Evolutionary conservation across 108 stramenopile genomes (phyloP).

Genomic region (Seminavis robusta): DNA sequence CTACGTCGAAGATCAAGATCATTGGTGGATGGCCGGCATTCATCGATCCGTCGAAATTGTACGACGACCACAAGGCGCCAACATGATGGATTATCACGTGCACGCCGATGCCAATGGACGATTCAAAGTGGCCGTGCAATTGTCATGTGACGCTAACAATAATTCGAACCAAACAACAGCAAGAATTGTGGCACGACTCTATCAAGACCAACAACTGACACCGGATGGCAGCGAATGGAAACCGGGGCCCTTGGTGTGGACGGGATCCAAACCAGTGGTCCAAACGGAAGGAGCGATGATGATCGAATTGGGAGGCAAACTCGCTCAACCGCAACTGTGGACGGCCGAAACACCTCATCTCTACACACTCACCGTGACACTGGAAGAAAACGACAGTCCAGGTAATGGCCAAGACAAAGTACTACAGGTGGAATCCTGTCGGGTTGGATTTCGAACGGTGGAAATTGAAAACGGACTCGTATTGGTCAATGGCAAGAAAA

Average conservation of each 20-base stretch:
- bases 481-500: constrained; percentile 40
- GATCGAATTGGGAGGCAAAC: too few relatives aligned
- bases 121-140: neutral
- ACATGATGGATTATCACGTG: constrained; percentile 73
- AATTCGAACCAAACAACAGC: constrained; percentile 15
- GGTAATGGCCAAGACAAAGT: neutral
- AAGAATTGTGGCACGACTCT: constrained; percentile 24
- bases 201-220: constrained; percentile 48
- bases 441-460: constrained; percentile 81
- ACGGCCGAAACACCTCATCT: constrained; percentile 77
- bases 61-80: constrained; percentile 39
- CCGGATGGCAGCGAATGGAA: constrained; percentile 31
- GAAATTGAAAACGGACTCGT: constrained; percentile 45
- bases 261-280: constrained; percentile 14
- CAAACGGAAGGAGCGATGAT: neutral
- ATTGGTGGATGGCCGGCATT: constrained; percentile 96
- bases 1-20: constrained; percentile 94
- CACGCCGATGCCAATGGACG: constrained; percentile 37
- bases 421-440: constrained; percentile 66
- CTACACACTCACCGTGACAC: constrained; percentile 68
- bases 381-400: constrained; percentile 1
- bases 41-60: constrained; percentile 88
- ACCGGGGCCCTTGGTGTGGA: constrained; percentile 9
- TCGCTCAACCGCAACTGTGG: constrained; percentile 41
- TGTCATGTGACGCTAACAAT: neutral